Evolutionary conservation across 2,329 filamentous ascomycete genomes (phyloP).

Genomic region (Fusarium concolor): DNA sequence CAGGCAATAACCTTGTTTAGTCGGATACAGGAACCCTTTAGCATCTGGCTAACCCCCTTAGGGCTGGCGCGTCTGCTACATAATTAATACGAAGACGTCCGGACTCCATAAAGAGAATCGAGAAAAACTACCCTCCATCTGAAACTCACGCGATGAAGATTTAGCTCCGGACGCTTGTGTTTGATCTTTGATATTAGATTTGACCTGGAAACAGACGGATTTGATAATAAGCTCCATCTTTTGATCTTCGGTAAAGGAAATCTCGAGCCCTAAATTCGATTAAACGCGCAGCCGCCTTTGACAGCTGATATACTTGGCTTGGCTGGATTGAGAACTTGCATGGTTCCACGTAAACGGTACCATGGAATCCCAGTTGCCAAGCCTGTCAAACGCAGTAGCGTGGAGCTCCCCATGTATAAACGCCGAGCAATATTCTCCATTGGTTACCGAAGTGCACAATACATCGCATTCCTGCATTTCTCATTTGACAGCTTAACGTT

Average conservation of each 20-base stretch:
- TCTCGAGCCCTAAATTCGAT: too few species aligned
- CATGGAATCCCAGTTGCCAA: not conserved
- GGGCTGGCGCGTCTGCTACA: not conserved
- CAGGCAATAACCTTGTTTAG: constrained; percentile 1
- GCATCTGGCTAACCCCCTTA: not conserved
- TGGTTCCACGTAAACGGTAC: too few species aligned
- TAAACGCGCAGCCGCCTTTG: too few species aligned
- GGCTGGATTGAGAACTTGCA: too few species aligned
- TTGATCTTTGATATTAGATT: not conserved
- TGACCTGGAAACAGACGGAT: too few species aligned
- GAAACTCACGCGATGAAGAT: not conserved
- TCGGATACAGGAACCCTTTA: too few species aligned
- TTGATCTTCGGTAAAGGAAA: too few species aligned
- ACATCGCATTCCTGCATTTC: not conserved
- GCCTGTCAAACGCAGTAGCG: not conserved
- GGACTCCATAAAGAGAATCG: too few species aligned
- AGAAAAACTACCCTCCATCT: not conserved
- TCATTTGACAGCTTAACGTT: not conserved
- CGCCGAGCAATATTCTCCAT: not conserved
- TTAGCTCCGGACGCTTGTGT: not conserved
- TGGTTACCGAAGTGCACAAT: not conserved
- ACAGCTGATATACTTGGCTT: too few species aligned
- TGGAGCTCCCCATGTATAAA: not conserved
- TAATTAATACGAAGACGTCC: not conserved
- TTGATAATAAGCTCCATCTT: too few species aligned